These are phyloP conservation scores for Phytophthora macrochlamydospora DNA, from an alignment of 352 stramenopile genomes.

Conservation along the genomic window DNA sequence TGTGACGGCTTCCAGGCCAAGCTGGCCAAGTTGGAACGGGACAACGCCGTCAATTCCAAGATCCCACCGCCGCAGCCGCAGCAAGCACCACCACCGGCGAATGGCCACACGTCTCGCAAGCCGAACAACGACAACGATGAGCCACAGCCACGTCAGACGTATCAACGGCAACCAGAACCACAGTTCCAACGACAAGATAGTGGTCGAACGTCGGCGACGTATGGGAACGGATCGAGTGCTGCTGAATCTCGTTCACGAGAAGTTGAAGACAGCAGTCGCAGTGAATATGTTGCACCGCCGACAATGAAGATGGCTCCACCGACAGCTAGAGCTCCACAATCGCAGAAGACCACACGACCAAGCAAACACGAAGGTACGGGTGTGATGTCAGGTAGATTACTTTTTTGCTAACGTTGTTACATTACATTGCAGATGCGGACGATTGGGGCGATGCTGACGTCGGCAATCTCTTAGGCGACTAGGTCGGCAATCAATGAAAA, in stretches of 20 bases:
- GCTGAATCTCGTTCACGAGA: conserved; percentile 27
- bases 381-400: too few relatives aligned
- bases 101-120: conserved; percentile 29
- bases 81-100: conserved; percentile 20
- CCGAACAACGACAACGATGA: conserved; percentile 25
- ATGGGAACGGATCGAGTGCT: conserved; percentile 30
- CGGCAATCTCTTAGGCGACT: conserved; percentile 76
- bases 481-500: conserved; percentile 5
- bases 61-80: conserved; percentile 42
- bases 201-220: conserved; percentile 12
- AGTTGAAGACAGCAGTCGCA: conserved; percentile 33
- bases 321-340: conserved; percentile 22
- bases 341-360: conserved; percentile 37
- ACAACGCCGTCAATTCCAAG: conserved; percentile 48
- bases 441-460: conserved; percentile 85
- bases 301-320: conserved; percentile 43
- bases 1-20: conserved; percentile 94
- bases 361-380: conserved; percentile 65
- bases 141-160: conserved; percentile 11
- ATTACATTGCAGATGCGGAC: conserved; percentile 53
- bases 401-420: conserved; percentile 5
- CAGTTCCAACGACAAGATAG: conserved; percentile 36
- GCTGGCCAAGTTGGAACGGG: conserved; percentile 89
- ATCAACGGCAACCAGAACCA: conserved; percentile 34
- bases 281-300: conserved; percentile 48